These are phyloP conservation scores for Rickenella mellea DNA, from an alignment of 768 basidiomycete species.

Conservation along the genomic window DNA sequence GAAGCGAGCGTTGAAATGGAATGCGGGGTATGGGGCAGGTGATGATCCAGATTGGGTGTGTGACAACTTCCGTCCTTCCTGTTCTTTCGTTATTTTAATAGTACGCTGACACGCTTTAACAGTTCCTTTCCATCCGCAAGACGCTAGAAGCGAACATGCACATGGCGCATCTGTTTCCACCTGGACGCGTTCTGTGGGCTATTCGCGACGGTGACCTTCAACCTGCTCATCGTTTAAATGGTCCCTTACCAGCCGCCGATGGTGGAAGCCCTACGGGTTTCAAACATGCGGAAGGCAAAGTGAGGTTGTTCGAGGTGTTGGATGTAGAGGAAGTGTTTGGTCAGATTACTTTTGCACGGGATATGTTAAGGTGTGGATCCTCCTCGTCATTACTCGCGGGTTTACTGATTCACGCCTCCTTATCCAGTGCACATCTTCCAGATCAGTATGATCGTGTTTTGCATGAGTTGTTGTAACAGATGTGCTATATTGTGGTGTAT, in stretches of 20 bases:
- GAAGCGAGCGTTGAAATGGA: slow-evolving; percentile 46
- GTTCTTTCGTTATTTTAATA: slow-evolving; percentile 2
- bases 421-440: slow-evolving; percentile 59
- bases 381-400: slow-evolving; percentile 1
- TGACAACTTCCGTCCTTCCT: slow-evolving; percentile 1
- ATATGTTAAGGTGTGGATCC: slow-evolving; percentile 64
- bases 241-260: slow-evolving; percentile 8
- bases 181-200: slow-evolving; percentile 74
- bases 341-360: slow-evolving; percentile 72
- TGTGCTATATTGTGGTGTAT: slow-evolving; percentile 1
- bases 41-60: slow-evolving; percentile 51
- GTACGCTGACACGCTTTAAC: background rate
- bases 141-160: slow-evolving; percentile 79
- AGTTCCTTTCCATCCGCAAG: slow-evolving; percentile 77
- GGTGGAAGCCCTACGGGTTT: slow-evolving; percentile 9
- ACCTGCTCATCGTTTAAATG: slow-evolving; percentile 36
- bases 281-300: slow-evolving; percentile 31
- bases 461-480: slow-evolving; percentile 50
- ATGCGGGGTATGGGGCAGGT: slow-evolving; percentile 44
- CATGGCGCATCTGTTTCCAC: slow-evolving; percentile 63
- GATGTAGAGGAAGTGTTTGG: slow-evolving; percentile 71
- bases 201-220: slow-evolving; percentile 65
- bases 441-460: slow-evolving; percentile 72
- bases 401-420: slow-evolving; percentile 3
- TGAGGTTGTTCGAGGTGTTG: slow-evolving; percentile 69